Percentiles rank a stretch among this genome's conserved stretches.
phyloP scores from a whole-genome alignment of 768 basidiomycete genomes.

The Boletus pseudo-olivaceus region DNA sequence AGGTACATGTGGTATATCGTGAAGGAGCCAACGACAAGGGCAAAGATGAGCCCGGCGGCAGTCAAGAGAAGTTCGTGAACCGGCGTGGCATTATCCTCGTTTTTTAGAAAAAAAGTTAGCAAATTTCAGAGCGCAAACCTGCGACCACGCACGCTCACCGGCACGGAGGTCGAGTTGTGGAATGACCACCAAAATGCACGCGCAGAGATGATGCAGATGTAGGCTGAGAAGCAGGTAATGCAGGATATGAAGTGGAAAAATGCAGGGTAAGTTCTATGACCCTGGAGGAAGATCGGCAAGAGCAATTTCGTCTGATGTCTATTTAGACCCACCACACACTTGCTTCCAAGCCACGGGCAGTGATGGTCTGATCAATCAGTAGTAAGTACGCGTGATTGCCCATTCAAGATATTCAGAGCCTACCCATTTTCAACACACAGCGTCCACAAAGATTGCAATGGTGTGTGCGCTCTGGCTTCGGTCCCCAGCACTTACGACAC shows the following conservation, averaged over 20 bases:
- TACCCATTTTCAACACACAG: slow-evolving; percentile 85
- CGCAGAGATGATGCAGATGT: slow-evolving; percentile 53
- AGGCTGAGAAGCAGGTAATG: slow-evolving; percentile 58
- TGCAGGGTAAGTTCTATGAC: slow-evolving; percentile 78
- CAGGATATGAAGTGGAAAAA: slow-evolving; percentile 76
- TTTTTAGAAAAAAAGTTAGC: slow-evolving; percentile 1
- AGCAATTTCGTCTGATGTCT: not conserved
- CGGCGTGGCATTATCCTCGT: slow-evolving; percentile 60
- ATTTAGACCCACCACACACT: slow-evolving; percentile 59
- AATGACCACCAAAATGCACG: slow-evolving; percentile 64
- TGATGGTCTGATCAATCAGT: slow-evolving; percentile 65
- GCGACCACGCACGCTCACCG: slow-evolving; percentile 39
- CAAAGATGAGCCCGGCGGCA: slow-evolving; percentile 55
- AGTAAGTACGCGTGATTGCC: not conserved
- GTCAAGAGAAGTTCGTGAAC: slow-evolving; percentile 67
- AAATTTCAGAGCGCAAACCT: not conserved
- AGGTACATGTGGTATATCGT: slow-evolving; percentile 74
- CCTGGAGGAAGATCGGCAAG: slow-evolving; percentile 39
- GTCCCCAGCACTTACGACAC: slow-evolving; percentile 77
- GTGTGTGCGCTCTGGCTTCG: slow-evolving; percentile 77
- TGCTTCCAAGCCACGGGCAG: slow-evolving; percentile 78
- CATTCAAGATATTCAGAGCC: slow-evolving; percentile 19
- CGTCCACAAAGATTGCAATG: slow-evolving; percentile 74
- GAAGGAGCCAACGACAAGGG: slow-evolving; percentile 72
- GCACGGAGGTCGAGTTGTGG: slow-evolving; percentile 51